Percentiles rank a stretch among this genome's conserved stretches.
phyloP scores from a whole-genome alignment of 768 basidiomycete genomes.

The Dictyophora rubrovolvata region DNA sequence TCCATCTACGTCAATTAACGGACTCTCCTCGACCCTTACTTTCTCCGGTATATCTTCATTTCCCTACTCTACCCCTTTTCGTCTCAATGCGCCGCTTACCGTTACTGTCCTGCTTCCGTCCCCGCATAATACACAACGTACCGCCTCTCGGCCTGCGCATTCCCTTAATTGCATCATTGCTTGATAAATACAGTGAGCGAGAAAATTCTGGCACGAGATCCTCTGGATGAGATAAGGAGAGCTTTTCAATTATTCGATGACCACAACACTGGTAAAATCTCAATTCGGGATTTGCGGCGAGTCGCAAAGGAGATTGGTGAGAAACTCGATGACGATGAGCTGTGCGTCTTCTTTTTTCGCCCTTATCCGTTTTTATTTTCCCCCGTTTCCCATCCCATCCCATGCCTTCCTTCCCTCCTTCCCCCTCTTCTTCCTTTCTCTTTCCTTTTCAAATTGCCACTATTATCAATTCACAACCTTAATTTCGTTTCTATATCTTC shows the following conservation, averaged over 20 bases:
- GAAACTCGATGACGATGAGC: slow-evolving; percentile 86
- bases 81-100: background rate
- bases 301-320: slow-evolving; percentile 98
- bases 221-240: slow-evolving; percentile 90
- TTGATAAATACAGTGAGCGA: slow-evolving; percentile 68
- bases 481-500: background rate
- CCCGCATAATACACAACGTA: background rate
- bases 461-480: background rate
- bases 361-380: slow-evolving; percentile 8
- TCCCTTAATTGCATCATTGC: background rate
- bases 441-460: background rate
- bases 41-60: background rate
- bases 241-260: slow-evolving; percentile 97
- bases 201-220: slow-evolving; percentile 86
- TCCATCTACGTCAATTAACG: slow-evolving; percentile 2
- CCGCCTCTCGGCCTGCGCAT: background rate
- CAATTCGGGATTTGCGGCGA: slow-evolving; percentile 76
- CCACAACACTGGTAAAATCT: slow-evolving; percentile 91
- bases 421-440: background rate
- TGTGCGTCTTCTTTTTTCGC: slow-evolving; percentile 49
- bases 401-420: background rate
- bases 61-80: background rate
- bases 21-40: too few relatives aligned
- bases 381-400: background rate
- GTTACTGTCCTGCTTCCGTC: background rate